Evolutionary conservation across 192 early-diverging fungal species (phyloP).

Genomic region (Spizellomyces punctatus): DNA sequence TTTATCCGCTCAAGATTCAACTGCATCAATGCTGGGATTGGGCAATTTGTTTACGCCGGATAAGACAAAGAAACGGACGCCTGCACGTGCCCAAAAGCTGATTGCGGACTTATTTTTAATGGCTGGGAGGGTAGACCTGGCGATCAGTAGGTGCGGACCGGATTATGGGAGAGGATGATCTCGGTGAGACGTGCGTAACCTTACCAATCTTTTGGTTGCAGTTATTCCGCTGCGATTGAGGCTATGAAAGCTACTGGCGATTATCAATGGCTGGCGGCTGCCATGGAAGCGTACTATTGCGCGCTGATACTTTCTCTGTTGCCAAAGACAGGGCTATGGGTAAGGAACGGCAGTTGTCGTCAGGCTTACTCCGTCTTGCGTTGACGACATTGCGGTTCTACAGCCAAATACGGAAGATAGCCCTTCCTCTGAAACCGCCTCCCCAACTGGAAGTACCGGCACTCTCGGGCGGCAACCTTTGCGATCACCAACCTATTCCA

Average conservation of each 20-base stretch:
- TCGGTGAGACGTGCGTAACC: not conserved
- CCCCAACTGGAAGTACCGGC: not conserved
- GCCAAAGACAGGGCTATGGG: constrained; percentile 64
- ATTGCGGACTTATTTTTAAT: constrained; percentile 75
- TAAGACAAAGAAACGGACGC: constrained; percentile 64
- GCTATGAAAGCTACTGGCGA: constrained; percentile 65
- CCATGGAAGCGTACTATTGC: constrained; percentile 70
- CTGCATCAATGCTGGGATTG: constrained; percentile 28
- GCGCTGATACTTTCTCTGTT: constrained; percentile 61
- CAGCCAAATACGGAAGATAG: not conserved
- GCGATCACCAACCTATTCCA: constrained; percentile 5
- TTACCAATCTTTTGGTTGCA: constrained; percentile 15
- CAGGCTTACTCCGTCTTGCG: not conserved
- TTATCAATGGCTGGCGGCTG: constrained; percentile 75
- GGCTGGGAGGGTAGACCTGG: constrained; percentile 71
- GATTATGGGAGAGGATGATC: not conserved
- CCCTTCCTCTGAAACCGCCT: not conserved
- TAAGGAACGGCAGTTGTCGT: constrained; percentile 27
- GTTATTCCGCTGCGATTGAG: constrained; percentile 70
- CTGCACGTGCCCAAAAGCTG: constrained; percentile 71
- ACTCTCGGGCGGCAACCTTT: not conserved
- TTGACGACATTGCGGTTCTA: not conserved
- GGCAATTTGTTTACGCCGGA: constrained; percentile 39
- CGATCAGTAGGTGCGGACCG: constrained; percentile 55
- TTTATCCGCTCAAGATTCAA: constrained; percentile 23